Percentiles rank a stretch among this genome's conserved stretches.
Conservation (phyloP, 495 filamentous ascomycete species). For the Penicillium roqueforti region DNA sequence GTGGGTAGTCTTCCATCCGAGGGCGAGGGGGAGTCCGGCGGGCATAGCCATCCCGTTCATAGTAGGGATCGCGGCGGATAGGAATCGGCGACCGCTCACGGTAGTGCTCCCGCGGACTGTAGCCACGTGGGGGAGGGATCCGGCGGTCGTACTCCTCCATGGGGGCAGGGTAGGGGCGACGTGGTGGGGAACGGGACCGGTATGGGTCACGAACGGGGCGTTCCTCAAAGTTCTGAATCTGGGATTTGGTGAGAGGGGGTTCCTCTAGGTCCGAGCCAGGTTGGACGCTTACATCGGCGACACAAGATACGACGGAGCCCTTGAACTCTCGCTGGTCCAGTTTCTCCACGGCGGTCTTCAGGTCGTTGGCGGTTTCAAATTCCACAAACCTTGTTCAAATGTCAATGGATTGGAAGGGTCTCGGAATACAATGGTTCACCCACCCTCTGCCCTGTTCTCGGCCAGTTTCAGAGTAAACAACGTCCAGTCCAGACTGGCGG, state of each 20-base stretch:
- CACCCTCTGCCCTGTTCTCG: conserved; percentile 94
- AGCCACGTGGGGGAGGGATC: conserved; percentile 69
- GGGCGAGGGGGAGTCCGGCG: conserved; percentile 67
- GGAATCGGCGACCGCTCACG: conserved; percentile 75
- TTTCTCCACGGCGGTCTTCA: conserved; percentile 88
- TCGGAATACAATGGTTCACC: conserved; percentile 33
- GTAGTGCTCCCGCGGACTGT: conserved; percentile 80
- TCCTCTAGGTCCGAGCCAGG: conserved; percentile 15
- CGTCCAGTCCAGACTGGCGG: conserved; percentile 91
- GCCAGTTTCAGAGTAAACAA: conserved; percentile 95
- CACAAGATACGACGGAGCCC: conserved; percentile 73
- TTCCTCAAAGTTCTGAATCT: conserved; percentile 60
- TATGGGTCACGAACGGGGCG: conserved; percentile 65
- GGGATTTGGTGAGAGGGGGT: conserved; percentile 32
- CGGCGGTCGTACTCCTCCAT: conserved; percentile 74
- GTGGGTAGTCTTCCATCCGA: conserved; percentile 69
- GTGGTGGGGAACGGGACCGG: conserved; percentile 69
- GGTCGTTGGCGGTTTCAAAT: conserved; percentile 86
- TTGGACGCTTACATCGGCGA: conserved; percentile 68
- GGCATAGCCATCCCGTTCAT: conserved; percentile 68
- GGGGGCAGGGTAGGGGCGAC: conserved; percentile 58
- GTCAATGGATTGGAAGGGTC: conserved; percentile 26
- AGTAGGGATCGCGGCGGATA: conserved; percentile 74
- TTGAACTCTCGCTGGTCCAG: conserved; percentile 91
- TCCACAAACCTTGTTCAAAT: conserved; percentile 77